Base-by-base conservation (phyloP, 768 basidiomycete species). In the Boletales sp. region DNA sequence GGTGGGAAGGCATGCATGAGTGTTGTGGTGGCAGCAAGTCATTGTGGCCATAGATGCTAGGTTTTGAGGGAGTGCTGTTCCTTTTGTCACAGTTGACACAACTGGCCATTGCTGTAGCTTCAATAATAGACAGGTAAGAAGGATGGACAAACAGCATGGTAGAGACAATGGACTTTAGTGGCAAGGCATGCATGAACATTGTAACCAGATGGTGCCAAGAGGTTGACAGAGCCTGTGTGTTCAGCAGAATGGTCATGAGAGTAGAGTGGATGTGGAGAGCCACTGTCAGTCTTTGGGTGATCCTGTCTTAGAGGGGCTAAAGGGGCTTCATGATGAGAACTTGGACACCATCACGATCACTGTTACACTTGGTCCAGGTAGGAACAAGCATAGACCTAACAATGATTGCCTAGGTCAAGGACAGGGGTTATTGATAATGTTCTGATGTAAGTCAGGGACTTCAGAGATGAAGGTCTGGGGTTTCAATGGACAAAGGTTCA, bases 1-100 rank as follows among this genome's bases (percentile, higher is more conserved):
- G 84, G 80, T n/a, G 84, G 84, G 14, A 87, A 72, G 30, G 83
- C 82, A 60, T 87, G 84, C n/a, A 75, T 80, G 41, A 84, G 62
- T n/a, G 84, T 47, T 76, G 75, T 21, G 76, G 73, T 15, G 83
- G 82, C 28, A 85, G 72, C 34, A 64, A 36, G 41, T 65, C 65
- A 35, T 64, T 67, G 34, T 59, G 25, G 8, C 73, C 72, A 43
- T 45, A 57, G 10, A 46, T 43, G 51, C 38, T 28, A 36, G 64
- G 15, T 48, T 62, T 71, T 51, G 59, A 36, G 31, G 36, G 51
- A 51, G 56, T 61, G 37, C 72, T 66, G 46, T 71, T 72, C 57
- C 74, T 74, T 56, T 75, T 68, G 50, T 79, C 78, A 40, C 75
- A 70, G 46, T 71, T 69, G 51, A 55, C 43, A 54, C 73, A 64